Evolutionary conservation across 225 moss, liverwort and hornwort species (phyloP), one percentile per base, ranked within the genome.

Genomic region (Ulota crispa): DNA sequence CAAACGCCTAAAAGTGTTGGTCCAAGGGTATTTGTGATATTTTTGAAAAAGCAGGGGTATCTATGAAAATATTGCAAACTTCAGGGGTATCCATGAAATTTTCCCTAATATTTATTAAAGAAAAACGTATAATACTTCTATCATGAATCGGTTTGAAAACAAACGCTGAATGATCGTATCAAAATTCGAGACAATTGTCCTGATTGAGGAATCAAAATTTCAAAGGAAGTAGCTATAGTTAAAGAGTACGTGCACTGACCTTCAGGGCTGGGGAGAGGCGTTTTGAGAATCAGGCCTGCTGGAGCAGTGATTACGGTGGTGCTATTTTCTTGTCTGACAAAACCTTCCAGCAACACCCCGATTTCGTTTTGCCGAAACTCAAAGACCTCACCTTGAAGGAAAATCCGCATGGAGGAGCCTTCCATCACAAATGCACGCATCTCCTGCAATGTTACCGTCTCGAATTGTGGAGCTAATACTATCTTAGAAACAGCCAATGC

Each of bases 271-370:
- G 81, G 66, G 64, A 76, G 53, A 20, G 84, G 71, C 10, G 66
- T 71, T 71, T 85, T 82, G 75, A 70, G 70, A 1, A 87, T 14
- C 3, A 96, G 84, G 68, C 89, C 89, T 39, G 91, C 91, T 43
- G 93, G 94, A 72, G 93, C 88, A 67, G 89, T 68, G 26, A 96
- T 80, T 7, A 90, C 86, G 11, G 89, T 89, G 52, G 73, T 66
- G 73, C 77, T 89, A 15, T 88, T 89, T 79, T 94, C 94, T 77
- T 85, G 91, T 76, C 86, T 92, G 39, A 96, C 82, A 82, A 92
- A 91, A 16, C 94, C 96, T 86, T 96, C 96, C 64, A 93, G 84
- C 65, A 96, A 78, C 75, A 96, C 52, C 12, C 93, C 94, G 59
- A 89, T 89, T 69, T 85, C 85, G 10, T 72, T 85, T 21, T 75